phyloP scores from a whole-genome alignment of 2,329 filamentous ascomycete species.

The Pyrenophora tritici-repentis region DNA sequence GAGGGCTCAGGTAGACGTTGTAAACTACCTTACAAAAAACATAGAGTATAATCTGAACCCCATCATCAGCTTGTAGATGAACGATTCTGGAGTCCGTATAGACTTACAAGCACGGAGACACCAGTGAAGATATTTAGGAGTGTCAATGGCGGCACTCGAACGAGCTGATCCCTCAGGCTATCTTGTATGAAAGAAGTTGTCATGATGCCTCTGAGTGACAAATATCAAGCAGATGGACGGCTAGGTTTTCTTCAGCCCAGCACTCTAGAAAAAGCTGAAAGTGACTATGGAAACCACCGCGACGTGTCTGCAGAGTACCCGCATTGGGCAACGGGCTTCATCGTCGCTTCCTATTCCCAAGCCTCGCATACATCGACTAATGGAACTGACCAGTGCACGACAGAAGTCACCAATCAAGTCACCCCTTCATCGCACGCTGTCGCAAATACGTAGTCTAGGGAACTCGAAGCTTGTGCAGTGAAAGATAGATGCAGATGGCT shows the following conservation, averaged over 20 bases:
- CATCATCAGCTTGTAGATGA: background rate
- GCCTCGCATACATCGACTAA: background rate
- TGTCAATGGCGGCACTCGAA: background rate
- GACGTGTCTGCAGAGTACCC: background rate
- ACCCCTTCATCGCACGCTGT: background rate
- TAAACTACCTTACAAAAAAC: slow-evolving; percentile 3
- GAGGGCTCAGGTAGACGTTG: slow-evolving; percentile 8
- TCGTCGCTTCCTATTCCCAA: background rate
- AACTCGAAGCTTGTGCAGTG: background rate
- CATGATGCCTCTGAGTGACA: background rate
- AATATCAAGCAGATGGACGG: background rate
- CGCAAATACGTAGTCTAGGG: background rate
- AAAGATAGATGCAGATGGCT: background rate
- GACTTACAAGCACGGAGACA: slow-evolving; percentile 1
- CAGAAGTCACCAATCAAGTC: background rate
- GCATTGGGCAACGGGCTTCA: background rate
- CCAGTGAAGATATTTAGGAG: background rate
- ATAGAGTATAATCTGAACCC: background rate
- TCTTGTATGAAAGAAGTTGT: background rate
- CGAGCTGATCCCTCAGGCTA: background rate
- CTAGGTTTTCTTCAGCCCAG: background rate
- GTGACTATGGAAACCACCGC: background rate
- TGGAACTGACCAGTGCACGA: background rate
- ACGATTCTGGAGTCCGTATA: background rate
- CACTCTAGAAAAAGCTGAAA: background rate